phyloP scores from a whole-genome alignment of 2,329 filamentous ascomycete genomes.

The Trichoderma simmonsii region DNA sequence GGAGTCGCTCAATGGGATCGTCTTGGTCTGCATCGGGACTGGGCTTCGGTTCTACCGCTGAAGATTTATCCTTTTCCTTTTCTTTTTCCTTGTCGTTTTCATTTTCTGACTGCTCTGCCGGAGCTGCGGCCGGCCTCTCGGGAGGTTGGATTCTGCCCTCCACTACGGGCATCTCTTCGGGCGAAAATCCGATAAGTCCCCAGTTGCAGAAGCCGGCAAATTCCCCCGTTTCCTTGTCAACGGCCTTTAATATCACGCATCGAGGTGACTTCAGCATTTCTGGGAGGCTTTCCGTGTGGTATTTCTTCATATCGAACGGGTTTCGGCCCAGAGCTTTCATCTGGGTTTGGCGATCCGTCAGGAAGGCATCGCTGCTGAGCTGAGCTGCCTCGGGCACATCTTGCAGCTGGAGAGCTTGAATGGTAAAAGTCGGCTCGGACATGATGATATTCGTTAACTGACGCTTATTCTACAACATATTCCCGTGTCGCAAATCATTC shows the following conservation, averaged over 20 bases:
- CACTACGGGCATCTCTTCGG: conserved; percentile 24
- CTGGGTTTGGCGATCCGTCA: conserved; percentile 34
- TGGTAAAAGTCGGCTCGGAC: conserved; percentile 22
- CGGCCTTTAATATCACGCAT: conserved; percentile 33
- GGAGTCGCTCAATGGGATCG: conserved; percentile 30
- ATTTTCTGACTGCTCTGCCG: neutral
- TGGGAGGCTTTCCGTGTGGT: conserved; percentile 26
- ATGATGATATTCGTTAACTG: conserved; percentile 12
- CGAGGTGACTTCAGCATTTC: conserved; percentile 24
- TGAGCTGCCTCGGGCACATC: conserved; percentile 32
- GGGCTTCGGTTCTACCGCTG: conserved; percentile 1
- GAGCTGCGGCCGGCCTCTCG: neutral
- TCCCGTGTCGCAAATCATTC: neutral
- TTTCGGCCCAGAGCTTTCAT: conserved; percentile 33
- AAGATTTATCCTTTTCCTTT: neutral
- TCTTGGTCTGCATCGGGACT: neutral
- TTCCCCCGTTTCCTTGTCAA: conserved; percentile 28
- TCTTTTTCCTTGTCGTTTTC: neutral
- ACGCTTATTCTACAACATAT: neutral
- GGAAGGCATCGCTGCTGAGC: conserved; percentile 31
- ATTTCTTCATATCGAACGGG: conserved; percentile 29
- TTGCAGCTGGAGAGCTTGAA: conserved; percentile 24
- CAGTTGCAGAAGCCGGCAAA: conserved; percentile 33
- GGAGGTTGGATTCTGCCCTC: conserved; percentile 20
- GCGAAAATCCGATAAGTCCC: conserved; percentile 31